Evolutionary conservation across 495 filamentous ascomycete genomes (phyloP), one percentile per base, ranked within the genome.

Genomic region (Neurospora sp.): DNA sequence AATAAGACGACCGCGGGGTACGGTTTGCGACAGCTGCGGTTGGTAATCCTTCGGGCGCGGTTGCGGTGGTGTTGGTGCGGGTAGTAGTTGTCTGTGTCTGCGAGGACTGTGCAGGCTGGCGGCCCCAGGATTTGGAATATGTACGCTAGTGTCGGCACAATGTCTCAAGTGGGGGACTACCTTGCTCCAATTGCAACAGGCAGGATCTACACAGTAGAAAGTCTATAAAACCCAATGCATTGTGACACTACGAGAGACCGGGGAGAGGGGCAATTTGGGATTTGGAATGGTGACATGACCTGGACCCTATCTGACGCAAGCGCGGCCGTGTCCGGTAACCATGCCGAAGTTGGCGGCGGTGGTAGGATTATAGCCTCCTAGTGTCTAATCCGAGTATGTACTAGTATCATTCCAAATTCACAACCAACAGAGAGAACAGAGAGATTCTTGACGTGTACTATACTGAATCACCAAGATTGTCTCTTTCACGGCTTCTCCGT

Each of bases 1-100:
- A 60, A 27, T 60, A 60, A 60, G 23, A 60, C 49, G 20, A 23
- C 49, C 49, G 49, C 49, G 20, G 49, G 49, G 46, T 60, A 12
- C 49, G 49, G 49, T 60, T 60, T 60, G 49, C 49, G 49, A 60
- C 20, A 27, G 54, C 27, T 62, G 49, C 27, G 4, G 54, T 66
- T 66, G 54, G 54, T 66, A 66, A 66, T 66, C 54, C 54, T 66
- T 35, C 12, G 12, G 54, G 54, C 12, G 27, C 27, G 27, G 12
- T 62, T 62, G 54, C 14, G 54, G 54, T 12, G 42, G 39, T 73
- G 75, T 38, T 74, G 73, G 76, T 75, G 78, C 75, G 74, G 71
- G 75, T 72, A 73, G 74, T 40, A 27, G 23, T 70, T 72, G 23
- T 66, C 38, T 72, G 60, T 72, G 18, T 62, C 54, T 62, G 14